Evolutionary conservation across 2,329 filamentous ascomycete genomes (phyloP).

Genomic region (Dendryphion nanum): DNA sequence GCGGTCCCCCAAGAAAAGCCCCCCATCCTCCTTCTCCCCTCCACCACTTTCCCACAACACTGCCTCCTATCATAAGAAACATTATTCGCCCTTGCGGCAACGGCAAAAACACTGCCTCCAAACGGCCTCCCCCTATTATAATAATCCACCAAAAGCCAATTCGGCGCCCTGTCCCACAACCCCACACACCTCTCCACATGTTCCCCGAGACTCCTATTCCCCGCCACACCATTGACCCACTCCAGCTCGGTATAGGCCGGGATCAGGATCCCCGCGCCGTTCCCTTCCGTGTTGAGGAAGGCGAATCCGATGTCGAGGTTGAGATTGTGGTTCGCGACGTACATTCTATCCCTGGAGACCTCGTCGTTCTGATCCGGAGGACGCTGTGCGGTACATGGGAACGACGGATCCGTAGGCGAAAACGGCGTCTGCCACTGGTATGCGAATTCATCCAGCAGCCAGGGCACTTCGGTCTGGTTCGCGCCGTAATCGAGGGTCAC

Average conservation of each 20-base stretch:
- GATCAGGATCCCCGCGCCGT: constrained; percentile 50
- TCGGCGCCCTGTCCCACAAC: constrained; percentile 33
- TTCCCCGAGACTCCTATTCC: constrained; percentile 26
- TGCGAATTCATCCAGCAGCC: constrained; percentile 82
- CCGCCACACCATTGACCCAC: constrained; percentile 27
- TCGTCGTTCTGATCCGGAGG: constrained; percentile 63
- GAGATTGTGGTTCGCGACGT: constrained; percentile 88
- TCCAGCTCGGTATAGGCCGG: constrained; percentile 28
- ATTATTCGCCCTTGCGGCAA: constrained; percentile 52
- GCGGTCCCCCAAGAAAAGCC: too few relatives aligned
- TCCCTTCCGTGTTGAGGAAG: constrained; percentile 2
- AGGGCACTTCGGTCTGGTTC: constrained; percentile 75
- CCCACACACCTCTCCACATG: constrained; percentile 25
- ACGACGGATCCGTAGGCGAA: constrained; percentile 64
- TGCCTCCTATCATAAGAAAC: constrained; percentile 19
- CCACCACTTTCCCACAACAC: constrained; percentile 24
- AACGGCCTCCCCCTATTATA: constrained; percentile 35
- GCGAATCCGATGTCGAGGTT: constrained; percentile 61
- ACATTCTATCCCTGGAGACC: constrained; percentile 61
- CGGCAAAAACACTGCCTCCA: constrained; percentile 35
- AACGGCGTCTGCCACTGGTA: constrained; percentile 93
- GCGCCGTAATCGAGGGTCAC: constrained; percentile 48
- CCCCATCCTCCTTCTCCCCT: too few relatives aligned
- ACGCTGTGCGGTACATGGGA: constrained; percentile 77
- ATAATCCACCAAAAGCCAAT: constrained; percentile 38